phyloP scores from a whole-genome alignment of 2,329 filamentous ascomycete genomes.

The Neoarthrinium moseri region DNA sequence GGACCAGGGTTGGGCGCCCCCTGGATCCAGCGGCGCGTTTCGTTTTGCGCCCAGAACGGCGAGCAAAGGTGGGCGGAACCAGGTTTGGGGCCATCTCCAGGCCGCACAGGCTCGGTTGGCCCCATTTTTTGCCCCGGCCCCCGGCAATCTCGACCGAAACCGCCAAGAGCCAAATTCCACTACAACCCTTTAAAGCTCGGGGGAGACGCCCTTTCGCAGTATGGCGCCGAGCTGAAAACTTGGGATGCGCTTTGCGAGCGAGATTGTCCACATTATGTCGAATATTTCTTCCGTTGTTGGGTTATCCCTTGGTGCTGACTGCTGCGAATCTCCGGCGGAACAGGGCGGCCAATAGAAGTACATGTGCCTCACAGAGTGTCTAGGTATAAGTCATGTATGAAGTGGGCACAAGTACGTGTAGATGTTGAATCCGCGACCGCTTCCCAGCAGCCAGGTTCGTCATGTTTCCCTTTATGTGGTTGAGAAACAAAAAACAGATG shows the following conservation, averaged over 20 bases:
- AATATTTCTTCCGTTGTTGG: too few species aligned
- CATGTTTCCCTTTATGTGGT: background rate
- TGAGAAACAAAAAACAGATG: background rate
- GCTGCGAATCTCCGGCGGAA: too few species aligned
- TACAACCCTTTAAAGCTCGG: background rate
- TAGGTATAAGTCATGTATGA: too few species aligned
- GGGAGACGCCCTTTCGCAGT: background rate
- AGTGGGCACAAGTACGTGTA: background rate
- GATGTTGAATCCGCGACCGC: background rate
- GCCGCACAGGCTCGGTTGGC: background rate
- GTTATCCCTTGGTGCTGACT: too few species aligned
- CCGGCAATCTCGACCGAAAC: slow-evolving; percentile 2
- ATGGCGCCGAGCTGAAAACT: background rate
- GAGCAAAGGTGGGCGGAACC: background rate
- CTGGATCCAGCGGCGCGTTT: slow-evolving; percentile 2
- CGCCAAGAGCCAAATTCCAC: background rate
- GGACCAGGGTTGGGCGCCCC: background rate
- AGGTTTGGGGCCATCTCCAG: background rate
- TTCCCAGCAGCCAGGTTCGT: background rate
- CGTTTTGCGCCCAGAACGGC: slow-evolving; percentile 7
- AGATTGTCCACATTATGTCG: background rate
- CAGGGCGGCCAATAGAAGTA: too few species aligned
- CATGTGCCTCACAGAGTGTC: too few species aligned
- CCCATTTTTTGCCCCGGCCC: background rate
- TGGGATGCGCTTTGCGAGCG: background rate